Base-by-base conservation (phyloP, 495 filamentous ascomycete genomes). In the Entonaema liquescens region DNA sequence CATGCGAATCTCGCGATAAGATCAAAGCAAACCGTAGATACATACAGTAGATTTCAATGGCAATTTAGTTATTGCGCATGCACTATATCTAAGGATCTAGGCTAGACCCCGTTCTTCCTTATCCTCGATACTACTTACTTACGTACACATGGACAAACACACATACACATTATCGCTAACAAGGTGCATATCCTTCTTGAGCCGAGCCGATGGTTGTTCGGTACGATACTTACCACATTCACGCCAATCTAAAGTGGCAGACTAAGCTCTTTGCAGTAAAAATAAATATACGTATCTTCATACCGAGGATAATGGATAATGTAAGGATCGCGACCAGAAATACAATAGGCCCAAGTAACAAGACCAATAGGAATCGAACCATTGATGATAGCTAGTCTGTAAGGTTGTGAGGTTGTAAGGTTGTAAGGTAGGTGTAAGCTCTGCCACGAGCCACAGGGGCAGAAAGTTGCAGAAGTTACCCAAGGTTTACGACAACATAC, bases 341-440 rank as follows among this genome's bases (percentile, higher is more conserved):
- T 44, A 60, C 19, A 38, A 8, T 28, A 40, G 44, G n/a, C n/a
- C 21, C 49, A 53, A 57, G 7, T n/a, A 17, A 21, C 38, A 8
- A 61, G 57, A 25, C 65, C 70, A 68, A 68, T 68, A 73, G 65
- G 65, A 62, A 73, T 40, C 19, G 56, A 65, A 65, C 68, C 57
- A 65, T 65, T 29, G 13, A 53, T 29, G 15, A 49, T 26, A 52
- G 55, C 60, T 70, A 47, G 47, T 53, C 59, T 64, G 53, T 38
- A 68, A 62, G 47, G 58, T 62, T n/a, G n/a, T n/a, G n/a, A n/a
- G n/a, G n/a, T n/a, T n/a, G n/a, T n/a, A n/a, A 66, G 59, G 59
- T 31, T n/a, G n/a, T n/a, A n/a, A 31, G 29, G 29, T 31, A 31
- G 7, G 54, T 38, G 54, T 57, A 36, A 36, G 54, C 21, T 12